phyloP scores from a whole-genome alignment of 2,329 filamentous ascomycete genomes.

The Colletotrichum simmondsii region DNA sequence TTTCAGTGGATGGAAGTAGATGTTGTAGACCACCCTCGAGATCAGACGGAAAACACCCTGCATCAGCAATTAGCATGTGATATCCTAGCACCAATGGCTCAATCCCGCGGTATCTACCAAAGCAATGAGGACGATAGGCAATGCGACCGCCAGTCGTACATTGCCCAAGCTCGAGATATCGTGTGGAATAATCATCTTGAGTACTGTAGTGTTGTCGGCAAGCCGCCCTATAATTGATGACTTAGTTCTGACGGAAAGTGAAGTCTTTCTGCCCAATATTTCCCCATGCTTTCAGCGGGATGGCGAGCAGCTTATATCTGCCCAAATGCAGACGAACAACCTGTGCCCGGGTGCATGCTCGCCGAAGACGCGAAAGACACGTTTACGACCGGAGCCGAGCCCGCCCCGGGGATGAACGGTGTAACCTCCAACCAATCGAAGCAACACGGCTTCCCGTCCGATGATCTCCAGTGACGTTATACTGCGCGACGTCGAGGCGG shows the following conservation, averaged over 20 bases:
- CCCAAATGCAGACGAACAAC: background rate
- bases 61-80: background rate
- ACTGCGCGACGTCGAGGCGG: background rate
- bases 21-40: slow-evolving; percentile 40
- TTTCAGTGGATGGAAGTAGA: slow-evolving; percentile 47
- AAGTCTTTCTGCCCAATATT: background rate
- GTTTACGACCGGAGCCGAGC: slow-evolving; percentile 2
- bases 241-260: background rate
- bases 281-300: background rate
- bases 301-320: background rate
- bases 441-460: slow-evolving; percentile 3
- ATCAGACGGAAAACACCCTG: slow-evolving; percentile 17
- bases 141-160: slow-evolving; percentile 16
- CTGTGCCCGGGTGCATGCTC: slow-evolving; percentile 9
- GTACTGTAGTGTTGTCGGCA: background rate
- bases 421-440: slow-evolving; percentile 16
- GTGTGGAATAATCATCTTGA: slow-evolving; percentile 24
- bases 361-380: slow-evolving; percentile 2
- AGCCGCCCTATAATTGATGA: background rate
- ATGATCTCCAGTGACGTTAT: background rate
- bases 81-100: background rate
- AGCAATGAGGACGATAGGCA: slow-evolving; percentile 3
- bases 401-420: background rate
- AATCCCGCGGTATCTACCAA: background rate
- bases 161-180: slow-evolving; percentile 12